Conservation (phyloP, 495 filamentous ascomycete genomes). For the Mycothermus thermophilus region DNA sequence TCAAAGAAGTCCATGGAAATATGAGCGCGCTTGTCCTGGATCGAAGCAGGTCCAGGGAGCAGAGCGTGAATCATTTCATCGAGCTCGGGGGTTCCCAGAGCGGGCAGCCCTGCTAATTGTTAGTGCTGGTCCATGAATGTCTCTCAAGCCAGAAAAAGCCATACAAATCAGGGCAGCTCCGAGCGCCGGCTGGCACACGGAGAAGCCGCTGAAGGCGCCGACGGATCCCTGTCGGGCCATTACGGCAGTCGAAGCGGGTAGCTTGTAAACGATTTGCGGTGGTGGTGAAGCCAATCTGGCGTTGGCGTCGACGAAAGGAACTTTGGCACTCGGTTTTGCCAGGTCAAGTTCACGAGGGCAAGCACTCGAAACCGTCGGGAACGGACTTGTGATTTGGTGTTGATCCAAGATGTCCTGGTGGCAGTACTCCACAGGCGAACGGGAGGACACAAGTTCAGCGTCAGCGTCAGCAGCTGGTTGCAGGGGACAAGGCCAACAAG, state of each 20-base stretch:
- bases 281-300: too few species aligned
- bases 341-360: neutral
- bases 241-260: conserved; percentile 15
- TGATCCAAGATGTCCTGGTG: conserved; percentile 1
- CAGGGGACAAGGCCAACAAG: neutral
- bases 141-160: too few species aligned
- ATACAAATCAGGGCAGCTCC: conserved; percentile 40
- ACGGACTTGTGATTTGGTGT: neutral
- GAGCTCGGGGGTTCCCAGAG: conserved; percentile 38
- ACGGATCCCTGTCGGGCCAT: conserved; percentile 28
- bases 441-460: too few species aligned
- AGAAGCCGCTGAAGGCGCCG: conserved; percentile 32
- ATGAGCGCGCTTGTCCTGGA: conserved; percentile 38
- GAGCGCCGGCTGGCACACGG: conserved; percentile 35
- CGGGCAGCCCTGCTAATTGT: too few species aligned
- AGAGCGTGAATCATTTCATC: conserved; percentile 40
- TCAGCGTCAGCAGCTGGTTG: neutral
- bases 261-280: neutral
- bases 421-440: too few species aligned
- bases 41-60: conserved; percentile 33
- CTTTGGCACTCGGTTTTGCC: conserved; percentile 4
- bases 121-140: too few species aligned
- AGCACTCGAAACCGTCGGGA: conserved; percentile 1
- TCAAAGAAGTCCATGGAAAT: conserved; percentile 43
- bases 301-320: conserved; percentile 1